Evolutionary conservation across 2,329 filamentous ascomycete genomes (phyloP).

Genomic region (Eurotiales sp.): DNA sequence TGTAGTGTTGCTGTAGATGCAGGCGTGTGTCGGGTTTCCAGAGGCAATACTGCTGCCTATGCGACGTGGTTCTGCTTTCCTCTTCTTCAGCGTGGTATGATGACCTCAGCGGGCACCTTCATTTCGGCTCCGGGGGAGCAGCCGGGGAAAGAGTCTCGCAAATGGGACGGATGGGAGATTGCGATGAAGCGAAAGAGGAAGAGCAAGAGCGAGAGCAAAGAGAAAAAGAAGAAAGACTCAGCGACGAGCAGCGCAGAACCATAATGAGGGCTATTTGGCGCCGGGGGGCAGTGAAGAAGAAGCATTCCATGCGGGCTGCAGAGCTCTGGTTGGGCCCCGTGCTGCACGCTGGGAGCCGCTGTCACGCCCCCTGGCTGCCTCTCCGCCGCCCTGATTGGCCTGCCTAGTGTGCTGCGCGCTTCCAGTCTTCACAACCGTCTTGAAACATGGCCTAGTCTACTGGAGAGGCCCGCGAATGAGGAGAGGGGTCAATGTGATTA

Average conservation of each 20-base stretch:
- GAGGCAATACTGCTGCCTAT: slow-evolving; percentile 6
- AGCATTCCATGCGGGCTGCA: slow-evolving; percentile 9
- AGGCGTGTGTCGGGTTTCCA: too few species aligned
- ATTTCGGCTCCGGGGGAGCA: neutral
- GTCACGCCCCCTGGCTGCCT: slow-evolving; percentile 12
- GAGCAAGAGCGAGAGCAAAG: neutral
- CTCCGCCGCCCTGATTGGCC: slow-evolving; percentile 1
- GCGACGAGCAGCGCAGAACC: neutral
- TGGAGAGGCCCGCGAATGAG: too few species aligned
- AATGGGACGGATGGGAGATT: too few species aligned
- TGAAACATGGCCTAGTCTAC: too few species aligned
- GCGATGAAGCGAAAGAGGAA: neutral
- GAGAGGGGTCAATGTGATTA: neutral
- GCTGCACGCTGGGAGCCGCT: slow-evolving; percentile 15
- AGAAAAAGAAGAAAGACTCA: neutral
- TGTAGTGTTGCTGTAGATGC: too few species aligned
- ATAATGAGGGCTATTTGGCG: neutral
- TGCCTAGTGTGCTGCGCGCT: neutral
- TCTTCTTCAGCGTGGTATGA: neutral
- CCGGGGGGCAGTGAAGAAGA: slow-evolving; percentile 11
- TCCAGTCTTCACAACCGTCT: too few species aligned
- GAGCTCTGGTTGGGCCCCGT: slow-evolving; percentile 14
- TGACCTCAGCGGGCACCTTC: neutral
- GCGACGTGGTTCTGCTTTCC: too few species aligned
- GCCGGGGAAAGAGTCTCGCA: too few species aligned